phyloP scores from a whole-genome alignment of 1,139 yeast species.

The Taiozyma sp. region DNA sequence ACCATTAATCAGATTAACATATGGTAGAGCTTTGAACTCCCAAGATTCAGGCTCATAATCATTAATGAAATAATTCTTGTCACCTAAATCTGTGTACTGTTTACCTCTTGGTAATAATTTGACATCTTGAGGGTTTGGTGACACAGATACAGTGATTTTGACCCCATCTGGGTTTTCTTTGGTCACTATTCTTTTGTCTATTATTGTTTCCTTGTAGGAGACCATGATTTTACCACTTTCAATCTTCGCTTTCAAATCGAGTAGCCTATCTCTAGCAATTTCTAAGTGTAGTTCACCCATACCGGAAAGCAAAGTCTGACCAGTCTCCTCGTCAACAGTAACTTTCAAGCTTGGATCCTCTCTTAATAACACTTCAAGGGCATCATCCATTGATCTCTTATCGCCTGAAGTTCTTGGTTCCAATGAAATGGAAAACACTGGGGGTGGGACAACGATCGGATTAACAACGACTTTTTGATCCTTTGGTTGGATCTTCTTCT shows the following conservation, averaged over 20 bases:
- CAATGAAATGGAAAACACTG: slow-evolving; percentile 82
- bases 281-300: slow-evolving; percentile 86
- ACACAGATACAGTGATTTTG: slow-evolving; percentile 37
- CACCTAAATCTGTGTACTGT: slow-evolving; percentile 33
- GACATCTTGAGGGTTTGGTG: slow-evolving; percentile 47
- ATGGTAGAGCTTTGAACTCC: slow-evolving; percentile 39
- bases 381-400: slow-evolving; percentile 59
- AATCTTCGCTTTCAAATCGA: slow-evolving; percentile 79
- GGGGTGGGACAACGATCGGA: slow-evolving; percentile 86
- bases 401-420: slow-evolving; percentile 87
- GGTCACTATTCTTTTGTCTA: slow-evolving; percentile 20
- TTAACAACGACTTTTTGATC: slow-evolving; percentile 51
- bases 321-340: slow-evolving; percentile 75
- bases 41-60: slow-evolving; percentile 26
- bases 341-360: slow-evolving; percentile 83
- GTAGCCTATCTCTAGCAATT: slow-evolving; percentile 74
- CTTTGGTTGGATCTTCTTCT: slow-evolving; percentile 31
- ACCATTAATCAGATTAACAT: slow-evolving; percentile 46
- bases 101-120: slow-evolving; percentile 24
- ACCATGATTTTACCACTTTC: slow-evolving; percentile 81
- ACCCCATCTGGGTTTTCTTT: slow-evolving; percentile 26
- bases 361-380: slow-evolving; percentile 57
- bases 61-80: slow-evolving; percentile 30
- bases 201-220: slow-evolving; percentile 77
- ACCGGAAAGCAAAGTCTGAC: slow-evolving; percentile 84